Evolutionary conservation across 1,139 yeast species (phyloP).

Genomic region (Debaryomyces robertsiae): DNA sequence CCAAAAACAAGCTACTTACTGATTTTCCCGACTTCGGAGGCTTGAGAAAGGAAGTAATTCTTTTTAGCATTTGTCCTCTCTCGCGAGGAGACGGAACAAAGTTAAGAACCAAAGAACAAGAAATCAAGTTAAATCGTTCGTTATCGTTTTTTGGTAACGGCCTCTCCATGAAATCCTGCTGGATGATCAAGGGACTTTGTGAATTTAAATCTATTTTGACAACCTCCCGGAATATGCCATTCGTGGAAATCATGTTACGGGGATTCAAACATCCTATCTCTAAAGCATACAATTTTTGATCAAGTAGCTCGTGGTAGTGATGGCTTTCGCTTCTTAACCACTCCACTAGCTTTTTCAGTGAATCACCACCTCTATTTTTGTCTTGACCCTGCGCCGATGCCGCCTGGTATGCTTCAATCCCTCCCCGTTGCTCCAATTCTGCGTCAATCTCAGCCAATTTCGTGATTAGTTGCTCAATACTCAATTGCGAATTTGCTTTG

Average conservation of each 20-base stretch:
- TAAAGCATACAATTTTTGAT: constrained; percentile 44
- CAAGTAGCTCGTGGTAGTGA: constrained; percentile 16
- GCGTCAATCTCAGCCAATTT: constrained; percentile 57
- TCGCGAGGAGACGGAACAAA: constrained; percentile 74
- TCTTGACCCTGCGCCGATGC: constrained; percentile 89
- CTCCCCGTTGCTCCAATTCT: constrained; percentile 66
- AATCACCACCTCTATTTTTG: constrained; percentile 81
- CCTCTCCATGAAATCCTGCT: constrained; percentile 84
- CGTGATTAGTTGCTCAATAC: constrained; percentile 18
- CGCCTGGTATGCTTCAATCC: constrained; percentile 72
- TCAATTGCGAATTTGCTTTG: constrained; percentile 23
- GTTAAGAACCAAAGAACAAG: constrained; percentile 85
- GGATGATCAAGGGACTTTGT: constrained; percentile 66
- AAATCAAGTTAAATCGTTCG: constrained; percentile 63
- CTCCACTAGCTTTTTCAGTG: constrained; percentile 69
- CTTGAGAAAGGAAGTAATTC: constrained; percentile 61
- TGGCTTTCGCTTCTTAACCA: constrained; percentile 52
- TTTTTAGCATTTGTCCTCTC: constrained; percentile 75
- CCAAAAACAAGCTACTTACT: constrained; percentile 60
- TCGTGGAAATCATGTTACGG: constrained; percentile 65
- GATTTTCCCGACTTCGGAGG: constrained; percentile 23
- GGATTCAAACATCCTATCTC: constrained; percentile 85
- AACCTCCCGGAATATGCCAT: constrained; percentile 50
- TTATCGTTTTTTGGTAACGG: constrained; percentile 52
- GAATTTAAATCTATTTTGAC: constrained; percentile 79